These are phyloP conservation scores for Ophiostoma pallidulum DNA, from an alignment of 2,329 filamentous ascomycete genomes.

Conservation along the genomic window DNA sequence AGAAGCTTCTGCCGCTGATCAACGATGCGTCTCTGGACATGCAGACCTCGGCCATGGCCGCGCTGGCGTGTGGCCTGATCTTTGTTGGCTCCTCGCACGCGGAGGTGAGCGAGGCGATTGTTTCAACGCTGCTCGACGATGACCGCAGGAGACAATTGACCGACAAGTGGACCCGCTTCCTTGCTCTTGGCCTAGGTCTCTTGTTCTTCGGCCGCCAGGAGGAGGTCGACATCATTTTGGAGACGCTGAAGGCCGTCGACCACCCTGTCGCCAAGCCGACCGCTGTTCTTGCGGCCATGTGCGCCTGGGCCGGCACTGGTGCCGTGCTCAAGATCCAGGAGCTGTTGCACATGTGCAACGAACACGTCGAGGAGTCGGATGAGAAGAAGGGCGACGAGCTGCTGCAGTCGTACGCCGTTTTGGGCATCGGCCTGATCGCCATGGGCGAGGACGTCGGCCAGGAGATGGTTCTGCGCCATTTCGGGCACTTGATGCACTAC, in stretches of 20 bases:
- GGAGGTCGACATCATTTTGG: slow-evolving; percentile 95
- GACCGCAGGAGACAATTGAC: slow-evolving; percentile 84
- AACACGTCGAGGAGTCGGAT: slow-evolving; percentile 88
- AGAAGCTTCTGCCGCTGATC: slow-evolving; percentile 77
- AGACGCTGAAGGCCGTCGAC: slow-evolving; percentile 93
- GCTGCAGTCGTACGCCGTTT: slow-evolving; percentile 88
- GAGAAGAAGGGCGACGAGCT: slow-evolving; percentile 94
- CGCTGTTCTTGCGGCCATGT: slow-evolving; percentile 87
- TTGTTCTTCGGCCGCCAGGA: slow-evolving; percentile 96
- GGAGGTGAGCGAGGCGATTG: slow-evolving; percentile 84
- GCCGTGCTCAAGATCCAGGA: slow-evolving; percentile 96
- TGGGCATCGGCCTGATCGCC: slow-evolving; percentile 85
- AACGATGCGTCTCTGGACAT: slow-evolving; percentile 77
- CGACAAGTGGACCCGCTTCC: slow-evolving; percentile 97
- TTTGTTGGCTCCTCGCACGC: slow-evolving; percentile 89
- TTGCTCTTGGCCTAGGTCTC: slow-evolving; percentile 85
- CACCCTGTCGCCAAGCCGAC: slow-evolving; percentile 97
- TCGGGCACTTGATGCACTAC: slow-evolving; percentile 98
- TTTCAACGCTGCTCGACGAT: slow-evolving; percentile 87
- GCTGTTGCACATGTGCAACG: slow-evolving; percentile 94
- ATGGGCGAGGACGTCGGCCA: slow-evolving; percentile 99
- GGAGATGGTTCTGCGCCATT: slow-evolving; percentile 96
- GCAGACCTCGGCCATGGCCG: slow-evolving; percentile 94
- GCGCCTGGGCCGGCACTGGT: slow-evolving; percentile 95
- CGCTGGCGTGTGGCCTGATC: slow-evolving; percentile 78